A percentile compares a stretch with the other conserved stretches of the same genome.
Conservation (phyloP, 2,329 filamentous ascomycete species). For the Ophiostoma novo-ulmi region DNA sequence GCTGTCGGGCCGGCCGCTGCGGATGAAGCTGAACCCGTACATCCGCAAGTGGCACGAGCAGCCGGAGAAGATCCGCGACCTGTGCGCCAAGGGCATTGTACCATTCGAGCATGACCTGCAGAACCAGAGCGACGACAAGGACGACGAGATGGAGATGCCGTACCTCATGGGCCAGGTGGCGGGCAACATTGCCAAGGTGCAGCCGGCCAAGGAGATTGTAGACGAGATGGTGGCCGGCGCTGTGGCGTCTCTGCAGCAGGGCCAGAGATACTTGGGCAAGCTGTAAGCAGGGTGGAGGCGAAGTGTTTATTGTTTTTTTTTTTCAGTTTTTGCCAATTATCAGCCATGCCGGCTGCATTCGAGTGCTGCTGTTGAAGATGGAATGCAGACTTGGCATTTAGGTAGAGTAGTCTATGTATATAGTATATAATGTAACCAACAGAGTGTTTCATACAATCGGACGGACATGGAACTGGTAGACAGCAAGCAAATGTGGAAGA, state of each 20-base stretch:
- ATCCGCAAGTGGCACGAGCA: conserved; percentile 72
- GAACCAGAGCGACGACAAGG: conserved; percentile 35
- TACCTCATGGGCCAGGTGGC: conserved; percentile 94
- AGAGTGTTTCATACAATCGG: neutral
- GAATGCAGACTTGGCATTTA: too few species aligned
- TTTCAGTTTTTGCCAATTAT: too few species aligned
- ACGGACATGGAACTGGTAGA: too few species aligned
- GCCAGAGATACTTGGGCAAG: conserved; percentile 51
- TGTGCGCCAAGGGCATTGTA: conserved; percentile 72
- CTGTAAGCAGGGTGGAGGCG: neutral
- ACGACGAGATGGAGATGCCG: conserved; percentile 68
- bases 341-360: too few species aligned
- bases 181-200: conserved; percentile 67
- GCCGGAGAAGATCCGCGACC: conserved; percentile 66
- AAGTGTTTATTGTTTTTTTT: too few species aligned
- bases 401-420: neutral
- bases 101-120: conserved; percentile 81
- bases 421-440: neutral
- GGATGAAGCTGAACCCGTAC: conserved; percentile 79
- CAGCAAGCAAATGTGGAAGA: neutral
- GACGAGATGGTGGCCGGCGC: conserved; percentile 82
- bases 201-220: conserved; percentile 81
- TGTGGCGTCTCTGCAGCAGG: conserved; percentile 59
- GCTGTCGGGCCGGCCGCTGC: conserved; percentile 72
- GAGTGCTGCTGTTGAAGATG: too few species aligned